phyloP scores from a whole-genome alignment of 176 grass and related monocot species.

The Oryza brachyantha region DNA sequence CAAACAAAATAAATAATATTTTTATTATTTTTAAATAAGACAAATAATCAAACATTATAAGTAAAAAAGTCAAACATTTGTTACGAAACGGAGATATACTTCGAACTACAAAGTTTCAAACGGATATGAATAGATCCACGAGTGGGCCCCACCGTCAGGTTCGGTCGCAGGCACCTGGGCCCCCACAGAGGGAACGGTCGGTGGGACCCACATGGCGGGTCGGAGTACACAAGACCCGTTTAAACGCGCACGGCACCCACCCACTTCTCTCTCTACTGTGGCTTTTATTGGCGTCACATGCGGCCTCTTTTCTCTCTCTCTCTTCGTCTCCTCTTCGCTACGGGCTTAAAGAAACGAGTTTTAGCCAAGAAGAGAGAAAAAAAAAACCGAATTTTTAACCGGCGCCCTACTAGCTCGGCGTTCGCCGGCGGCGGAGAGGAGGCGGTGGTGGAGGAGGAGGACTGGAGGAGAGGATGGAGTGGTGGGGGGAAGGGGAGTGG shows the following conservation, averaged over 20 bases:
- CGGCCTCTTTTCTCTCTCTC: not conserved
- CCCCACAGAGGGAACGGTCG: fast-evolving
- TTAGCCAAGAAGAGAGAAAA: not conserved
- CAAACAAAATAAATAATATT: too few relatives aligned
- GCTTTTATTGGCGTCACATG: conserved; percentile 51
- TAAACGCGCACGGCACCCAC: conserved; percentile 47
- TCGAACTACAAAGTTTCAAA: not conserved
- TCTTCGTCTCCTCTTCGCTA: conserved; percentile 15
- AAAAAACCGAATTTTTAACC: conserved; percentile 20
- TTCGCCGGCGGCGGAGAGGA: conserved; percentile 39
- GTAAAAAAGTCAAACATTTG: too few relatives aligned
- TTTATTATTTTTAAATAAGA: too few relatives aligned
- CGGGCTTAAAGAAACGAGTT: conserved; percentile 20
- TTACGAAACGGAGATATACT: too few relatives aligned
- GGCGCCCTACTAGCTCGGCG: conserved; percentile 1
- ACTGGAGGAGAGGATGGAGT: conserved; percentile 26
- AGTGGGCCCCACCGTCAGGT: not conserved
- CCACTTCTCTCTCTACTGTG: conserved; percentile 10
- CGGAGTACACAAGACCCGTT: conserved; percentile 14
- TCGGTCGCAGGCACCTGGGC: not conserved
- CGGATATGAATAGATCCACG: not conserved
- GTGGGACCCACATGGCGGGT: conserved; percentile 20
- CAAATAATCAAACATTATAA: too few relatives aligned
- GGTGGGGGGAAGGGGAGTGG: conserved; percentile 22
- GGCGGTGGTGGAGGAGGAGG: not conserved